These are phyloP conservation scores for Volvox africanus DNA, from an alignment of 139 green algal genomes.

Conservation along the genomic window DNA sequence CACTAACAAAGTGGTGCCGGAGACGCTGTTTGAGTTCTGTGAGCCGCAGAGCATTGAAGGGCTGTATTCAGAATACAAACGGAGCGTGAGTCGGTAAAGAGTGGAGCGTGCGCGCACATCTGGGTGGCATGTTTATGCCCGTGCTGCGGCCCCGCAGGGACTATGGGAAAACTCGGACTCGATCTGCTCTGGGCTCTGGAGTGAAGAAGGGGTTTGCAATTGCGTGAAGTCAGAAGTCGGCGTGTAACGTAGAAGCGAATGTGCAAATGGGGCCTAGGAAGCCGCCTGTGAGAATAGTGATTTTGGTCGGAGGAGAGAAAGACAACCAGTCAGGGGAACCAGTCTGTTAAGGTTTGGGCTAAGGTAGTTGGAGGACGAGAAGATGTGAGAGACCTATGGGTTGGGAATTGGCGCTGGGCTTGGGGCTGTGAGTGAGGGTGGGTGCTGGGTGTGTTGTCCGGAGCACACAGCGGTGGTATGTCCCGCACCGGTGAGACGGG, in stretches of 20 bases:
- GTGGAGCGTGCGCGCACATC: background rate
- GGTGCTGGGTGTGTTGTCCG: background rate
- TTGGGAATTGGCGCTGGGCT: background rate
- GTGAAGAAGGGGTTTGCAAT: background rate
- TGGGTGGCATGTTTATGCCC: background rate
- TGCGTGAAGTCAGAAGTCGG: no score
- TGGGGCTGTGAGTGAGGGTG: background rate
- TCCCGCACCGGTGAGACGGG: no score
- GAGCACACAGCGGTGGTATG: background rate
- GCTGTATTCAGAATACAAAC: background rate
- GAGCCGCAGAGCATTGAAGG: conserved; percentile 20
- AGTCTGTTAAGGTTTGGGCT: no score
- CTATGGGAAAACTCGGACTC: no score
- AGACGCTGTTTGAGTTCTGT: conserved; percentile 29
- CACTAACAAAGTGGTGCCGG: background rate
- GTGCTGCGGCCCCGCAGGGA: background rate
- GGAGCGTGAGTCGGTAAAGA: background rate
- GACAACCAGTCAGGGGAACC: no score
- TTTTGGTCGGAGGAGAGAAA: no score
- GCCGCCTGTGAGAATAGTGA: no score
- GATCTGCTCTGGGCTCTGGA: background rate
- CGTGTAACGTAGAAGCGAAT: no score
- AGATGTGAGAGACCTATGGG: no score
- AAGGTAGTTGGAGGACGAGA: no score
- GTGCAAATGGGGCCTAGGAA: no score